Conservation (phyloP, 2,329 filamentous ascomycete species). For the Fusarium bulbicola region DNA sequence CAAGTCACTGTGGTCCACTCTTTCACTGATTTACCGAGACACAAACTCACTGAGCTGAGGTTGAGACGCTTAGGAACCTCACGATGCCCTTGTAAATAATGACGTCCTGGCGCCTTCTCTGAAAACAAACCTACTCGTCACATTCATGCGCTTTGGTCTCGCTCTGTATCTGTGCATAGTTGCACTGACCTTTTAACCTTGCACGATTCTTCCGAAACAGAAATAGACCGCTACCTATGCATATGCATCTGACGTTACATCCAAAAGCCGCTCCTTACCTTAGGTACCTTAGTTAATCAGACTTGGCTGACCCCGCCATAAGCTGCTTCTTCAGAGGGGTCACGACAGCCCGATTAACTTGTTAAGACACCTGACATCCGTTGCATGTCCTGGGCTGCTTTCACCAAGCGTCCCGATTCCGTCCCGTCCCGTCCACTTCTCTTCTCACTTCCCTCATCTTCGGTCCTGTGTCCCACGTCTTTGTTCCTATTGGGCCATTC, state of each 20-base stretch:
- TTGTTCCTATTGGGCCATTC: constrained; percentile 9
- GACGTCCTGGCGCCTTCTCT: neutral
- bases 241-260: constrained; percentile 7
- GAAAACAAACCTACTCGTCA: neutral
- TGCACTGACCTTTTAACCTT: neutral
- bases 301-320: constrained; percentile 10
- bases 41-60: neutral
- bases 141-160: neutral
- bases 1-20: neutral
- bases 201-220: neutral
- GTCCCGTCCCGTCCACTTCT: neutral
- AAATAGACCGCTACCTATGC: neutral
- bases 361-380: constrained; percentile 10
- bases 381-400: neutral
- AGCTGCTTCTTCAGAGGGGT: constrained; percentile 5
- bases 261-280: neutral
- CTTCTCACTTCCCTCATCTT: neutral
- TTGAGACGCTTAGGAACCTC: constrained; percentile 14
- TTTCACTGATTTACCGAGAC: neutral
- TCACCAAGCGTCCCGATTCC: neutral
- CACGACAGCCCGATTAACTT: neutral
- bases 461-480: neutral
- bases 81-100: neutral
- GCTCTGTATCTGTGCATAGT: neutral
- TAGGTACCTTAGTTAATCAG: neutral